Conservation (phyloP, 257 asterid species). For the Solanum sejunctum region DNA sequence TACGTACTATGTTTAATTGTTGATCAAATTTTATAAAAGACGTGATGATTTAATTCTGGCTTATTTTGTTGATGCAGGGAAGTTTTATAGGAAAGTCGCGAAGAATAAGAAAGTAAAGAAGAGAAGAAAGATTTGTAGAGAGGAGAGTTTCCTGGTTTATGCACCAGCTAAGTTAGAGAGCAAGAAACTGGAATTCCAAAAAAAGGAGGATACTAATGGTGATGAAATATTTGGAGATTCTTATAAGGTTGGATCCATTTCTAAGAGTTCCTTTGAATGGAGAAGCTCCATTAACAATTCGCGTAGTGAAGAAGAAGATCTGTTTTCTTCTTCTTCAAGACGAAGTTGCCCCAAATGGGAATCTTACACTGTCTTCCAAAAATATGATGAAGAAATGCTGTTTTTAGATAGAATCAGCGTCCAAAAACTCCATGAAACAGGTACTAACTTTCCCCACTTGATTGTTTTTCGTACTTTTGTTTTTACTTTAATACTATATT, state of each 20-base stretch:
- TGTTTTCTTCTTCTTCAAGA: constrained; percentile 75
- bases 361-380: constrained; percentile 78
- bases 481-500: background rate
- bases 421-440: constrained; percentile 88
- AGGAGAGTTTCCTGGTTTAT: constrained; percentile 40
- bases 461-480: background rate
- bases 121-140: constrained; percentile 15
- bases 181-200: constrained; percentile 33
- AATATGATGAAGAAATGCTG: constrained; percentile 87
- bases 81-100: background rate
- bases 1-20: background rate
- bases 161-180: constrained; percentile 29
- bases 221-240: constrained; percentile 51
- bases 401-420: constrained; percentile 64
- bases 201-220: constrained; percentile 6
- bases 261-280: constrained; percentile 82
- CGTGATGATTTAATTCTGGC: background rate
- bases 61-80: background rate
- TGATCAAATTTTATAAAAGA: background rate
- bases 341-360: constrained; percentile 97
- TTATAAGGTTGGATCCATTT: constrained; percentile 67
- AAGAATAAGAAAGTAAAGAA: background rate
- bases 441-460: constrained; percentile 4
- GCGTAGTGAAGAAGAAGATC: constrained; percentile 60
- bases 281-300: constrained; percentile 64